Evolutionary conservation across 73 alveolate species (phyloP).

Genomic region (Paramecium sonneborni): DNA sequence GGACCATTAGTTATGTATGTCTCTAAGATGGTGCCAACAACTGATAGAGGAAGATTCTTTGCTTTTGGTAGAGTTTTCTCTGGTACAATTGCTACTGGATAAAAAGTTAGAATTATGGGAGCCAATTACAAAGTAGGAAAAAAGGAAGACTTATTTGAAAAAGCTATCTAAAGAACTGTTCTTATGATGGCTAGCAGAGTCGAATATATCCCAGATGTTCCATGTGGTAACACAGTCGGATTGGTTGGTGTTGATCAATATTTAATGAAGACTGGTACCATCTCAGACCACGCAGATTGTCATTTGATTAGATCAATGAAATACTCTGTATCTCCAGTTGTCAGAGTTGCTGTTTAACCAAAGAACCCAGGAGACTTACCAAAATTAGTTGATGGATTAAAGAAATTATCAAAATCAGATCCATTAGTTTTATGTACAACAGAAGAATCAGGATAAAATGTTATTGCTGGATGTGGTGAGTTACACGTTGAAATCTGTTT

Average conservation of each 20-base stretch:
- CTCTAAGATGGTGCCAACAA: constrained; percentile 99
- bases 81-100: constrained; percentile 96
- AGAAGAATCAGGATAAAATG: constrained; percentile 85
- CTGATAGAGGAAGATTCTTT: constrained; percentile 98
- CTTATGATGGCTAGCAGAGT: constrained; percentile 93
- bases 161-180: constrained; percentile 96
- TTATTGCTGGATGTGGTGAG: constrained; percentile 93
- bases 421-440: constrained; percentile 85
- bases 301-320: constrained; percentile 97
- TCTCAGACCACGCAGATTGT: constrained; percentile 94
- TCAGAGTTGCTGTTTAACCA: constrained; percentile 98
- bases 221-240: constrained; percentile 99
- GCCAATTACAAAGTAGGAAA: constrained; percentile 98
- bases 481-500: constrained; percentile 91
- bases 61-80: constrained; percentile 99
- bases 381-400: constrained; percentile 89
- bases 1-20: constrained; percentile 99
- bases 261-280: constrained; percentile 97
- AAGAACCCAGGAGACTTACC: constrained; percentile 93
- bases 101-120: constrained; percentile 99
- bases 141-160: constrained; percentile 95
- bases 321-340: constrained; percentile 99
- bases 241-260: constrained; percentile 96
- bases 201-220: constrained; percentile 95
- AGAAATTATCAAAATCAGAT: constrained; percentile 88